Conservation (phyloP, 371 early-diverging fungal species). For the Mucor sp. region DNA sequence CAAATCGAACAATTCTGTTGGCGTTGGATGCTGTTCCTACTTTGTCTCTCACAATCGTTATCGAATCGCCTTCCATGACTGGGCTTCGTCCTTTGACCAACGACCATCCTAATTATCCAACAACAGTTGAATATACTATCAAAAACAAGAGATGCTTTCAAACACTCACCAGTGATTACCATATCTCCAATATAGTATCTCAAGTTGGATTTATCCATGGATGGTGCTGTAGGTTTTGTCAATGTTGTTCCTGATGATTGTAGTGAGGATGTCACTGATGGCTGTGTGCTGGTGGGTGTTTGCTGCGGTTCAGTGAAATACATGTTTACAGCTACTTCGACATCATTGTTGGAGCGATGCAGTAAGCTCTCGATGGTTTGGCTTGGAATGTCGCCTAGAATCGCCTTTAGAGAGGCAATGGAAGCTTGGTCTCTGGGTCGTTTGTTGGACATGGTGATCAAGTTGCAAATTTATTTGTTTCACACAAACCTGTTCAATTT, state of each 20-base stretch:
- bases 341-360: slow-evolving; percentile 23
- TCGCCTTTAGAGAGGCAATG: slow-evolving; percentile 10
- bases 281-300: too few species aligned
- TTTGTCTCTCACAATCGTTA: slow-evolving; percentile 30
- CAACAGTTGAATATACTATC: neutral
- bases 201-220: neutral
- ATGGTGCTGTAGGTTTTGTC: neutral
- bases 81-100: slow-evolving; percentile 28
- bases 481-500: neutral
- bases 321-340: slow-evolving; percentile 24
- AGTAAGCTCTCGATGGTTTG: slow-evolving; percentile 5
- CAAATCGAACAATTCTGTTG: slow-evolving; percentile 59
- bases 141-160: neutral
- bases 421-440: slow-evolving; percentile 17
- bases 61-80: slow-evolving; percentile 33
- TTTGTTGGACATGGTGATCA: slow-evolving; percentile 13
- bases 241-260: neutral
- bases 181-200: slow-evolving; percentile 42
- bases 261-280: neutral
- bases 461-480: neutral
- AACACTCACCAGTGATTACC: slow-evolving; percentile 26
- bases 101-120: slow-evolving; percentile 43
- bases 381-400: slow-evolving; percentile 16
- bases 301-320: slow-evolving; percentile 18
- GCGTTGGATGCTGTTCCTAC: slow-evolving; percentile 18